Conservation (phyloP, 345 rosid species). For the Lenwebbia sp. region DNA sequence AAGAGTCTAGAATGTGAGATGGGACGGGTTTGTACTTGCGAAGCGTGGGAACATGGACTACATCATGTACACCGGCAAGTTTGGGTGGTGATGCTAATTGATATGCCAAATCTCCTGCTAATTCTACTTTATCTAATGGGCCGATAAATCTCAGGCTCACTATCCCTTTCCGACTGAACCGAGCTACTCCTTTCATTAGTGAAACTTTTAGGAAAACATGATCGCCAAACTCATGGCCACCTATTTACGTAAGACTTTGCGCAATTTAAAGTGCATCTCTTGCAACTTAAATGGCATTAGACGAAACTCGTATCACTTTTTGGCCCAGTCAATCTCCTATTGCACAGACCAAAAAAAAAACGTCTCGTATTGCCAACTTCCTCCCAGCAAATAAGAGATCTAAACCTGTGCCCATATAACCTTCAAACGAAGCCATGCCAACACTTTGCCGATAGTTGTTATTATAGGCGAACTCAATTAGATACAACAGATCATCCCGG, state of each 20-base stretch:
- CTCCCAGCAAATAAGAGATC: background rate
- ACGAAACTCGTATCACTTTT: background rate
- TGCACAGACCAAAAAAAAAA: background rate
- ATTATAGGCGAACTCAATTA: background rate
- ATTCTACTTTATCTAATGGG: background rate
- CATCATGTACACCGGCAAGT: background rate
- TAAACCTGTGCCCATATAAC: background rate
- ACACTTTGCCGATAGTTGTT: background rate
- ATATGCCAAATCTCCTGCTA: background rate
- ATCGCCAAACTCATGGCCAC: background rate
- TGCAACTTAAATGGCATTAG: background rate
- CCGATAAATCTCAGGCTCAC: background rate
- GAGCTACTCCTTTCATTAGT: background rate
- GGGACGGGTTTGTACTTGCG: background rate
- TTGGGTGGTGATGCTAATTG: background rate
- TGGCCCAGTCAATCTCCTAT: background rate
- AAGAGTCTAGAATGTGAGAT: background rate
- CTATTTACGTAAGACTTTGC: background rate
- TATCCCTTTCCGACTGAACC: background rate
- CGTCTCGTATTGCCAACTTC: background rate
- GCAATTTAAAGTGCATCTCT: background rate
- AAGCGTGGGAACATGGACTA: background rate
- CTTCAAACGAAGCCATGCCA: background rate
- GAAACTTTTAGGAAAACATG: background rate
- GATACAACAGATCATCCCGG: background rate